A percentile compares a stretch with the other conserved stretches of the same genome.
These are phyloP conservation scores for Sporothrix brunneoviolacea DNA, from an alignment of 2,329 filamentous ascomycete species.

Conservation along the genomic window DNA sequence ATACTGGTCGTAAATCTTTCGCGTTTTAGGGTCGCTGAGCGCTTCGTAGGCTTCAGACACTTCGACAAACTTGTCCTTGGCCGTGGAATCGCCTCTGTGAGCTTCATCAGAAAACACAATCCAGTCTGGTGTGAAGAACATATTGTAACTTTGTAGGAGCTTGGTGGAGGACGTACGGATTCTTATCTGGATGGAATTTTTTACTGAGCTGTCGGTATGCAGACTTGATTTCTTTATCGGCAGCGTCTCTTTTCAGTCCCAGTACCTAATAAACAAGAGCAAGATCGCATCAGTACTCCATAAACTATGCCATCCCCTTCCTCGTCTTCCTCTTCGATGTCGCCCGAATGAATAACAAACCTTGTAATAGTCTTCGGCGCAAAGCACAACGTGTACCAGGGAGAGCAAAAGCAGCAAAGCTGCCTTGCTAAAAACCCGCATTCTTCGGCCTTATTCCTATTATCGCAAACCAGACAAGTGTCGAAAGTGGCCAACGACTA, in stretches of 20 bases:
- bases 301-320: neutral
- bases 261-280: slow-evolving; percentile 52
- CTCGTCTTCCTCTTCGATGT: neutral
- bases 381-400: slow-evolving; percentile 47
- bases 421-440: slow-evolving; percentile 8
- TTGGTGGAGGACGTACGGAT: slow-evolving; percentile 58
- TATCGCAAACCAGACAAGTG: too few relatives aligned
- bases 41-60: slow-evolving; percentile 94
- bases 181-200: slow-evolving; percentile 97
- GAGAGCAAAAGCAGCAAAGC: slow-evolving; percentile 44
- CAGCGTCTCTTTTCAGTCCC: slow-evolving; percentile 70
- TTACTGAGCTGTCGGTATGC: slow-evolving; percentile 90
- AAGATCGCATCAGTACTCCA: slow-evolving; percentile 8
- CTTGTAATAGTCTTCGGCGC: slow-evolving; percentile 73
- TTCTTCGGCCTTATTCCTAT: neutral
- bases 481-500: neutral
- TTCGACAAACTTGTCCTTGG: slow-evolving; percentile 86
- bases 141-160: too few relatives aligned
- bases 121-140: neutral
- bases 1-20: slow-evolving; percentile 88
- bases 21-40: slow-evolving; percentile 69
- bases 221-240: slow-evolving; percentile 83
- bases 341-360: slow-evolving; percentile 37
- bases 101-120: slow-evolving; percentile 8
- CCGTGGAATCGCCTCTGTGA: slow-evolving; percentile 64